Conservation (phyloP, 75 land plant genomes). For the Chamaecyparis obtusa region DNA sequence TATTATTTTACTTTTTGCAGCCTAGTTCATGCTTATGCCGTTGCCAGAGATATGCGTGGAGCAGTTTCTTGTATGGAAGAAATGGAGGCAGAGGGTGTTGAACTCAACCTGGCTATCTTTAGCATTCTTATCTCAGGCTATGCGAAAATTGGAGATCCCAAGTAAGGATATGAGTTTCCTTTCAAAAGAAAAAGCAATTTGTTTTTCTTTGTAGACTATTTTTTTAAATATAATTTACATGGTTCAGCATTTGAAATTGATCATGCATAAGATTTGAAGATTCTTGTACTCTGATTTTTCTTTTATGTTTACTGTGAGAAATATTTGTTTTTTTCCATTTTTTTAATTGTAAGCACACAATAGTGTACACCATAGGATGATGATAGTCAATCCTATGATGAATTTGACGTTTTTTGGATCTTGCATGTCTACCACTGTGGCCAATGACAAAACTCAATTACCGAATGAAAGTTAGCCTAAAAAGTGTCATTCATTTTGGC, state of each 20-base stretch:
- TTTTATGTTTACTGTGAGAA: not conserved
- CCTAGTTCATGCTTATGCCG: slow-evolving; percentile 93
- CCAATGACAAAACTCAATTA: too few relatives aligned
- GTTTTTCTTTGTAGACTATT: not conserved
- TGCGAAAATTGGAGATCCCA: slow-evolving; percentile 58
- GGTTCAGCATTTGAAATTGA: not conserved
- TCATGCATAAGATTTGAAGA: not conserved
- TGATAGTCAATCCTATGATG: not conserved
- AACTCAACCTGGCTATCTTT: slow-evolving; percentile 73
- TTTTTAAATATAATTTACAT: not conserved
- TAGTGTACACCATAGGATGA: not conserved
- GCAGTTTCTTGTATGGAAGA: slow-evolving; percentile 85
- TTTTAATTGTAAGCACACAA: not conserved
- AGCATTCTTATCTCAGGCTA: slow-evolving; percentile 91
- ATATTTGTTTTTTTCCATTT: not conserved
- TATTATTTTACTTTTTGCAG: slow-evolving; percentile 51
- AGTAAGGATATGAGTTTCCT: slow-evolving; percentile 45
- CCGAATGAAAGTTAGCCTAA: too few relatives aligned
- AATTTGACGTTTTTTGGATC: not conserved
- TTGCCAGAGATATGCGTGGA: slow-evolving; percentile 95
- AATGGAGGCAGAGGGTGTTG: slow-evolving; percentile 83
- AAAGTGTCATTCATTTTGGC: too few relatives aligned
- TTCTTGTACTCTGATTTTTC: not conserved
- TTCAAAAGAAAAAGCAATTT: not conserved
- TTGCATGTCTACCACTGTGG: not conserved